Base-by-base conservation (phyloP, 306 rosid genomes). In the Medicago ruthenica region DNA sequence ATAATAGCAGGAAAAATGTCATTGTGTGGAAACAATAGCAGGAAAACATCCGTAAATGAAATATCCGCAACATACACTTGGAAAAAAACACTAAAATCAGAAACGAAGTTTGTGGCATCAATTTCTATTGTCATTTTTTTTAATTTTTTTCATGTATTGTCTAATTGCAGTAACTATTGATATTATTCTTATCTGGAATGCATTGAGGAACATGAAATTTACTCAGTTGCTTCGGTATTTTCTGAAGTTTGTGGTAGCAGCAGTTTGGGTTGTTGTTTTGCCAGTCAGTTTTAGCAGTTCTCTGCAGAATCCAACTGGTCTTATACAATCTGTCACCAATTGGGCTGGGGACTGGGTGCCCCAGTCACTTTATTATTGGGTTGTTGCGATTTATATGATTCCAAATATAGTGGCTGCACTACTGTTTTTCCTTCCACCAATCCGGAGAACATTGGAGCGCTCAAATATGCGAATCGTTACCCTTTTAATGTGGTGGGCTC, bases 401-500 rank as follows among this genome's bases (percentile, higher is more conserved):
- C 99, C 99, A 79, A 96, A 92, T 71, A 80, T 92, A 48, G 79
- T 88, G 86, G 91, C 97, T 76, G 85, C 83, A 78, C 2, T 90
- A 68, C 65, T 96, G 12, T 96, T 96, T 92, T 85, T 96, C 68
- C 97, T 96, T 82, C 98, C 99, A 70, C 93, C 92, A 76, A 31
- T 92, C 50, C 86, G 97, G 81, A 90, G 90, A 74, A 71, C 27
- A 62, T 53, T 92, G 88, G 99, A 96, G 85, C 89, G 93, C 55
- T 92, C 99, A 54, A 90, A 96, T 71, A 79, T 74, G 83, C 75
- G 84, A 76, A 70, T 89, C 66, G 7, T 90, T 81, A 89, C 97
- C 70, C 82, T 96, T 67, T 41, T 90, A 36, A 90, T 88, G 96
- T 92, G 99, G 99, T 96, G 99, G 99, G 89, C 97, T 85, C 99